Base-by-base conservation (phyloP, 1,139 yeast species). In the Meyerozyma guilliermondii region DNA sequence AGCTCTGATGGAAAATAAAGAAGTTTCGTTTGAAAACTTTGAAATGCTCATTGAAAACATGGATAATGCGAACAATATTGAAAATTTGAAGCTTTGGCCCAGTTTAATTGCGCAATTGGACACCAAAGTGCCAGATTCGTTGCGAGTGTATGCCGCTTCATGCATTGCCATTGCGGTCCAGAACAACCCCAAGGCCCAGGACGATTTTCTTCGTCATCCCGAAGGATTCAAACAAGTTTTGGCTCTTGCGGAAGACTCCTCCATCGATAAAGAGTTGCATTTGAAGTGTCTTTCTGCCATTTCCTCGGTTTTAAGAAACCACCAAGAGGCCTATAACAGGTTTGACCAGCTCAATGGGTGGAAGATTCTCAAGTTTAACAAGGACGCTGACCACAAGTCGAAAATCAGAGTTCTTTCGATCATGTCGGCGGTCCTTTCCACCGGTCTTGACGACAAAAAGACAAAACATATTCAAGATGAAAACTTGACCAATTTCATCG, bases 51-150 rank as follows among this genome's bases (percentile, higher is more conserved):
- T 92, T 46, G 98, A 92, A 60, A 89, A 89, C 57, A 66, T 92
- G 51, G 98, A 92, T 62, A 92, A 92, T 60, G 98, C 98, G 20
- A 91, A 92, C 63, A 89, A 88, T 56, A 83, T 92, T 50, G 92
- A 86, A 50, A 86, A 85, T 53, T 62, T 89, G 71, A 78, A 80
- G 48, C 73, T 91, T 51, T 94, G 98, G 98, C 80, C 76, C 11
- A 72, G 80, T 5, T 60, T 89, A 39, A 66, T 87, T 34, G 61
- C 60, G 1, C 76, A 80, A 43, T 65, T 86, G 42, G 71, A 71
- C 17, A 62, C 59, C 1, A 68, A 73, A 22, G 46, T 47, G 10
- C 60, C 63, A 2, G 42, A 38, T 8, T 62, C 71, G 5, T 64
- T 89, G 41, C 71, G 82, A 45, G 67, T 76, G 13, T 65, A 70